Conservation (phyloP, 495 filamentous ascomycete genomes). For the Sabuloglossum arenarium region DNA sequence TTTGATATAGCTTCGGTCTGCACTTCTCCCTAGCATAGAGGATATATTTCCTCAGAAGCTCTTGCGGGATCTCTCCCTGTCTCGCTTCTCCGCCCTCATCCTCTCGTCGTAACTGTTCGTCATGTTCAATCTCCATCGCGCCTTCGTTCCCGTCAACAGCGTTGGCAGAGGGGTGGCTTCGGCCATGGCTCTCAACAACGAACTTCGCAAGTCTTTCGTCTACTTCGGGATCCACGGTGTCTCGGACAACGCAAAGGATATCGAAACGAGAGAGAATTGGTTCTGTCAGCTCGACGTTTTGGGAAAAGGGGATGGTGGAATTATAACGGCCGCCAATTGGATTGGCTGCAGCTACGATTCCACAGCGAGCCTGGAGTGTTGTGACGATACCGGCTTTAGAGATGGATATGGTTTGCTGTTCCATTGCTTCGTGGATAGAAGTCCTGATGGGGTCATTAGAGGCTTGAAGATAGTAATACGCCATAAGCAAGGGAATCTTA, state of each 20-base stretch:
- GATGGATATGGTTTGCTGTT: conserved; percentile 99
- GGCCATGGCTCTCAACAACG: conserved; percentile 80
- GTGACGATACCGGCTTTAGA: conserved; percentile 98
- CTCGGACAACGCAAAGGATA: conserved; percentile 89
- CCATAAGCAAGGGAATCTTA: background rate
- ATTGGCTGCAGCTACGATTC: conserved; percentile 93
- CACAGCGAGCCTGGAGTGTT: conserved; percentile 91
- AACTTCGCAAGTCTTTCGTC: conserved; percentile 90
- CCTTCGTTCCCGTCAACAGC: conserved; percentile 29
- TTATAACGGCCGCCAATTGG: conserved; percentile 95
- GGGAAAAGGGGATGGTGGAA: conserved; percentile 77
- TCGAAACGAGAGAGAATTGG: conserved; percentile 98
- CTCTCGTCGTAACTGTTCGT: background rate
- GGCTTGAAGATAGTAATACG: background rate
- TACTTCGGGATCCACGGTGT: conserved; percentile 90
- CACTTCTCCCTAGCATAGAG: conserved; percentile 84
- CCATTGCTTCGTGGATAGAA: conserved; percentile 99
- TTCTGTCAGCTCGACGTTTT: conserved; percentile 94
- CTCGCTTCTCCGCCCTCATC: conserved; percentile 23
- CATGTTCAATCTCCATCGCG: conserved; percentile 17
- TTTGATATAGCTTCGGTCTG: conserved; percentile 84
- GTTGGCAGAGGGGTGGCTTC: conserved; percentile 56
- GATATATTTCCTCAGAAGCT: conserved; percentile 90
- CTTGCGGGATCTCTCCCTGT: conserved; percentile 71
- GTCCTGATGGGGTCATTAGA: conserved; percentile 23